Percentiles rank a stretch among this genome's conserved stretches.
These are phyloP conservation scores for Dryas alaskensis DNA, from an alignment of 306 rosid genomes.

Conservation along the genomic window DNA sequence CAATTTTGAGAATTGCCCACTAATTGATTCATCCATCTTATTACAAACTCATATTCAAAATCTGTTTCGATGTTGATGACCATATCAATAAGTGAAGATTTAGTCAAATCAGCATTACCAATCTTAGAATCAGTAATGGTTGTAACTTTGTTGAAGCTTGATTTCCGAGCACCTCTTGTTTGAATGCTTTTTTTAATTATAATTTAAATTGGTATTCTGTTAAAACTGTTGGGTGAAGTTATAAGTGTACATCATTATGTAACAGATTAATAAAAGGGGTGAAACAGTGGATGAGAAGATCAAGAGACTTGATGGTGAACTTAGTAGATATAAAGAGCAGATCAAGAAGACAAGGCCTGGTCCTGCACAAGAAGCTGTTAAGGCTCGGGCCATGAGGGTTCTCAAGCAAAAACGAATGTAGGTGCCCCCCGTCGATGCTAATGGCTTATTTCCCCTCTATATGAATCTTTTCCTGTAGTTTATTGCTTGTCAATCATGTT, in stretches of 20 bases:
- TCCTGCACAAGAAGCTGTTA: conserved; percentile 86
- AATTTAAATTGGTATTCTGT: background rate
- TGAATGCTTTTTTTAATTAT: background rate
- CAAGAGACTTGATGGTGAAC: conserved; percentile 81
- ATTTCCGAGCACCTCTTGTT: background rate
- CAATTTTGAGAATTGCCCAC: background rate
- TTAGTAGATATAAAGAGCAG: conserved; percentile 86
- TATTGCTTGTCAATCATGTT: background rate
- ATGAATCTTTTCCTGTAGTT: background rate
- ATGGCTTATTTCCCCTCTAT: background rate
- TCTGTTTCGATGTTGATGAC: background rate
- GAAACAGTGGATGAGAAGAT: conserved; percentile 86
- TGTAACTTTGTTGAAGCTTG: background rate
- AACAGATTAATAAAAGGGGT: conserved; percentile 82
- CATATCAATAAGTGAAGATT: background rate
- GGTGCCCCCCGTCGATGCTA: conserved; percentile 22
- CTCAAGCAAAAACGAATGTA: conserved; percentile 94
- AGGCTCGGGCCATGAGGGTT: conserved; percentile 93
- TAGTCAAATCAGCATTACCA: background rate
- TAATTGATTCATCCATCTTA: background rate
- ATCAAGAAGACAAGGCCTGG: conserved; percentile 95
- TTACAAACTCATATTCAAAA: background rate
- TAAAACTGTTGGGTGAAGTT: background rate
- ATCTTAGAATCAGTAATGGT: background rate
- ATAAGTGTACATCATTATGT: background rate